These are phyloP conservation scores for Begonia peltatifolia DNA, from an alignment of 306 rosid species.

Conservation along the genomic window DNA sequence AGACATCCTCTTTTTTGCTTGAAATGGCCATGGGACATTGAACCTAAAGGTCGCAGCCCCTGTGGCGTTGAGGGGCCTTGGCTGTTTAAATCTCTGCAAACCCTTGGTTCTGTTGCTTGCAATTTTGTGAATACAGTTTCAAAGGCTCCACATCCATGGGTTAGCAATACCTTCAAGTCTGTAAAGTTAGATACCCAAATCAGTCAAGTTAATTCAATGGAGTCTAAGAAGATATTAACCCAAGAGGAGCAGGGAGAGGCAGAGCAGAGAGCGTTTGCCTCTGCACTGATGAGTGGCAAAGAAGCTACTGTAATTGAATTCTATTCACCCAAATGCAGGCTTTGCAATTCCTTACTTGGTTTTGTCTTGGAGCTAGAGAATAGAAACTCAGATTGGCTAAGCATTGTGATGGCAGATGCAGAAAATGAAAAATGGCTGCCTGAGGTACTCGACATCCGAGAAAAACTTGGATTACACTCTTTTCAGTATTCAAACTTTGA, in stretches of 20 bases:
- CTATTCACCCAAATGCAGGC: slow-evolving; percentile 78
- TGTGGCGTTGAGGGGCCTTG: slow-evolving; percentile 64
- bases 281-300: slow-evolving; percentile 60
- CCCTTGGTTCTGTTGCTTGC: slow-evolving; percentile 34
- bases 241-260: slow-evolving; percentile 56
- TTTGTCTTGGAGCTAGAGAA: slow-evolving; percentile 50
- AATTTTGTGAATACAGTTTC: slow-evolving; percentile 31
- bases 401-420: slow-evolving; percentile 81
- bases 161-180: slow-evolving; percentile 13
- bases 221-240: slow-evolving; percentile 14
- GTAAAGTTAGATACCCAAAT: slow-evolving; percentile 14
- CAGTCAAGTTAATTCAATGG: slow-evolving; percentile 15
- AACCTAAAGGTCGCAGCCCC: slow-evolving; percentile 18
- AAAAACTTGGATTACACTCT: background rate
- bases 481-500: background rate
- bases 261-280: slow-evolving; percentile 70
- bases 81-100: slow-evolving; percentile 65
- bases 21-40: slow-evolving; percentile 71
- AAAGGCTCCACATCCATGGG: slow-evolving; percentile 19
- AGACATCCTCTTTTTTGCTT: slow-evolving; percentile 39
- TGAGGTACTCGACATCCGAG: slow-evolving; percentile 17
- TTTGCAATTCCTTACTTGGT: slow-evolving; percentile 52
- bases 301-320: slow-evolving; percentile 69
- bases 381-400: slow-evolving; percentile 64
- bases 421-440: slow-evolving; percentile 87